phyloP scores from a whole-genome alignment of 2,329 filamentous ascomycete genomes.

The Davidsoniella australis region DNA sequence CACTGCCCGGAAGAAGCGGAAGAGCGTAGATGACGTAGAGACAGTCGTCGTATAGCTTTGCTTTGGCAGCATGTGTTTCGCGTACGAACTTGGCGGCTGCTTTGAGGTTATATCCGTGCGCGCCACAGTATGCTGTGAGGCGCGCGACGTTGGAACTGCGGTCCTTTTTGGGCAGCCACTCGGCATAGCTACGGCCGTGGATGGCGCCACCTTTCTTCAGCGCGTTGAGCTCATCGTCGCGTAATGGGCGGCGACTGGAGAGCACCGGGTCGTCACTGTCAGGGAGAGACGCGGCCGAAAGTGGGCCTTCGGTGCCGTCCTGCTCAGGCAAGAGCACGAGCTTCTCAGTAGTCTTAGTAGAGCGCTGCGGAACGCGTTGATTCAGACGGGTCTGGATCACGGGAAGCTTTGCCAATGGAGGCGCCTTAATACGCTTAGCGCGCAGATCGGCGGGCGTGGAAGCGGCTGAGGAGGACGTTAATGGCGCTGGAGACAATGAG shows the following conservation, averaged over 20 bases:
- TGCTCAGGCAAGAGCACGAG: constrained; percentile 87
- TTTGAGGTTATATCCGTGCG: constrained; percentile 80
- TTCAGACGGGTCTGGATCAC: constrained; percentile 28
- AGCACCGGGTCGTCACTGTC: constrained; percentile 21
- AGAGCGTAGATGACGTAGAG: constrained; percentile 91
- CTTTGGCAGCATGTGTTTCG: constrained; percentile 74
- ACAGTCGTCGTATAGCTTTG: constrained; percentile 95
- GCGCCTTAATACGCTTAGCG: constrained; percentile 11
- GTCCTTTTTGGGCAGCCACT: constrained; percentile 75
- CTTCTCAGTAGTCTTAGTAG: constrained; percentile 91
- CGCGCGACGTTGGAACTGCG: constrained; percentile 75
- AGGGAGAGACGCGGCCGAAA: constrained; percentile 24
- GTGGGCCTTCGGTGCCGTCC: constrained; percentile 33
- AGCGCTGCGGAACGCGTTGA: constrained; percentile 59
- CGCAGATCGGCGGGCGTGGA: constrained; percentile 4
- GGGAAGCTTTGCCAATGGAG: constrained; percentile 10
- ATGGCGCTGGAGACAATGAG: constrained; percentile 18
- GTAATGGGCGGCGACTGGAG: constrained; percentile 31
- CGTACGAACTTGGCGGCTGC: constrained; percentile 77
- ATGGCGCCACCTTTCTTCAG: constrained; percentile 44
- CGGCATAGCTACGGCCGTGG: constrained; percentile 77
- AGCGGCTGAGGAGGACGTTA: constrained; percentile 15
- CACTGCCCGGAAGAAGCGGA: constrained; percentile 66
- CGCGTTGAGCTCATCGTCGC: constrained; percentile 50
- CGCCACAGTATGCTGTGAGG: constrained; percentile 90